Base-by-base conservation (phyloP, 2,329 filamentous ascomycete species). In the Balansia obtecta region DNA sequence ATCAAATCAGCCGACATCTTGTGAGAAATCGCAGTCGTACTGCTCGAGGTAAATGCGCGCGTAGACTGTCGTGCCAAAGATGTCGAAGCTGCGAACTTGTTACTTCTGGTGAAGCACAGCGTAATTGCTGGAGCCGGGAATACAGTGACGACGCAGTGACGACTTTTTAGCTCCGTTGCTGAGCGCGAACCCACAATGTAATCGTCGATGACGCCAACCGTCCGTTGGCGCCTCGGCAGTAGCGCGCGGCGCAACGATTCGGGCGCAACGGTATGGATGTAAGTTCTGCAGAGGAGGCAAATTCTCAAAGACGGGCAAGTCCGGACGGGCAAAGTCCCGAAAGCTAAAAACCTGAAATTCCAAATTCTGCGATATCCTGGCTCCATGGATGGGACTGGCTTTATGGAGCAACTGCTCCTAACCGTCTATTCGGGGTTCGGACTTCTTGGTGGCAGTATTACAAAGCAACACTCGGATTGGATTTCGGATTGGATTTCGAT, bases 1-100 rank as follows among this genome's bases (percentile, higher is more conserved):
- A 86, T 76, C 50, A 88, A 76, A 60, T 81, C 77, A 8, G 73
- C 71, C 50, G 79, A 78, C 79, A 84, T 84, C 56, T 49, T 62
- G 58, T 49, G 61, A 58, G 57, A 16, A 37, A 13, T 37, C 43
- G 32, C 20, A n/a, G 13, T 44, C 49, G 43, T 50, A 49, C 39
- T 16, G 53, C 52, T 52, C 32, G 53, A 55, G 11, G 51, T 50
- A 20, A 55, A 58, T n/a, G 46, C 33, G 38, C 34, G 42, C 46
- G 7, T 43, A 11, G 13, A 30, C 8, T 10, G n/a, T 34, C 12
- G n/a, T 42, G 22, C 34, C n/a, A 12, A 1, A 47, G 18, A 30
- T n/a, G 16, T 38, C 11, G 30, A 34, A 12, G 10, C 9, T 16
- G 8, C 2, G 6, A 3, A 18, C 18, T 27, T 27, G 1, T 27